Percentiles rank a stretch among this genome's conserved stretches.
These are phyloP conservation scores for Mariannaea elegans DNA, from an alignment of 2,329 filamentous ascomycete species.

Conservation along the genomic window DNA sequence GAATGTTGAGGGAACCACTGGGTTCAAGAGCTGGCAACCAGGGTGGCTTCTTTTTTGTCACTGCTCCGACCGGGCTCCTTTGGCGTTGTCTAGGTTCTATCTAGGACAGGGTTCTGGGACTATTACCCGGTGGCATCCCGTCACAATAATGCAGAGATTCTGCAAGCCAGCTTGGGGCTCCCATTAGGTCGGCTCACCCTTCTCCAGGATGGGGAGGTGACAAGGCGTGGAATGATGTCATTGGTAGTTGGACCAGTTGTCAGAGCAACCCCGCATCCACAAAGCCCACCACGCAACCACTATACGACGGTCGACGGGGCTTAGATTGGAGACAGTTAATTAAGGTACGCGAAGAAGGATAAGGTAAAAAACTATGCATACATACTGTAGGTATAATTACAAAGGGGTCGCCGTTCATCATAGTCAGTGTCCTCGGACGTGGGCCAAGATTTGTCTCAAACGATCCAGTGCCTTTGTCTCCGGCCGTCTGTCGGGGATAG, in stretches of 20 bases:
- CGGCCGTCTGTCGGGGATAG: slow-evolving; percentile 21
- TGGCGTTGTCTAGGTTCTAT: slow-evolving; percentile 26
- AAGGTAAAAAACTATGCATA: slow-evolving; percentile 11
- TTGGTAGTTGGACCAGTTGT: slow-evolving; percentile 36
- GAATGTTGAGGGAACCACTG: neutral
- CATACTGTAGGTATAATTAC: neutral
- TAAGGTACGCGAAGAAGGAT: neutral
- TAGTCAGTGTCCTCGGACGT: slow-evolving; percentile 44
- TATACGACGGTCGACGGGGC: slow-evolving; percentile 2
- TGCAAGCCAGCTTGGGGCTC: slow-evolving; percentile 28
- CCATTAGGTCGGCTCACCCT: slow-evolving; percentile 16
- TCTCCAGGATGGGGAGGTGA: slow-evolving; percentile 13
- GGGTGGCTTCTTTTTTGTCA: slow-evolving; percentile 10
- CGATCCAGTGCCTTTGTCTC: slow-evolving; percentile 46
- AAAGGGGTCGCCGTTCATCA: neutral
- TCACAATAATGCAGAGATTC: slow-evolving; percentile 27
- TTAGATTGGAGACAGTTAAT: slow-evolving; percentile 12
- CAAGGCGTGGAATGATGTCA: slow-evolving; percentile 39
- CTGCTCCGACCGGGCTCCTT: neutral
- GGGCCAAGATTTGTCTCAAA: slow-evolving; percentile 49
- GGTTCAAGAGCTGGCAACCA: neutral
- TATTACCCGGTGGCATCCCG: slow-evolving; percentile 31
- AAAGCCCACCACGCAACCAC: slow-evolving; percentile 17
- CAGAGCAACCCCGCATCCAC: slow-evolving; percentile 39
- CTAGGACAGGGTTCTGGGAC: slow-evolving; percentile 28